Evolutionary conservation across 805 yeast genomes (phyloP), one percentile per base, ranked within the genome.

Genomic region (Millerozyma acaciae): DNA sequence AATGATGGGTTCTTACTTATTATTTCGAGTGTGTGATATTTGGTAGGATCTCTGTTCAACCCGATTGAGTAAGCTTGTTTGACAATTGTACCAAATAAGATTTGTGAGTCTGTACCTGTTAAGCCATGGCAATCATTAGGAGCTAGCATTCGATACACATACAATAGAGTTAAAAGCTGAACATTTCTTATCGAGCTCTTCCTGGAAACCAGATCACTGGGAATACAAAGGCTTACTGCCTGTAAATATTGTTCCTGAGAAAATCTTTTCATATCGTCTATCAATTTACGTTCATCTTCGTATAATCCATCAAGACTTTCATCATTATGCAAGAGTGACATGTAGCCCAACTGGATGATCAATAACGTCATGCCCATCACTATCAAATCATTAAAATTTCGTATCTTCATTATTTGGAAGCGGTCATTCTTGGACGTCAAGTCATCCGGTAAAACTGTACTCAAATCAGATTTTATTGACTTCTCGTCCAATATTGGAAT

Each of bases 41-140:
- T 45, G 9, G 53, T 43, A 1, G 73, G 71, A 37, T 66, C 71
- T 8, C 71, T 45, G 39, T 65, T 57, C 26, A 65, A 45, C 0
- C 73, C 71, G 26, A 64, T 62, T 3, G 68, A 52, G 26, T 61
- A 32, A 0, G 72, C 69, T 33, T 65, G 71, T 19, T 50, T 54
- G 8, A 62, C 48, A 5, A 58, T 55, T 2, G 57, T 50, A 0
- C 70, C 68, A 30, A 65, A 54, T 15, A 65, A 47, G 10, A 62
- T 50, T 30, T 61, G 64, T 3, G 64, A 57, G 39, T 67, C 71
- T 0, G 61, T 52, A 6, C 67, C 63, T 15, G 67, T 58, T 17
- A 65, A 41, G 1, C 73, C 71, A 37, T 56, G 66, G 35, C 65
- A 54, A 42, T 68, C 72, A 34, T 62, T 60, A 1, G 73, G 73